Percentiles rank a stretch among this genome's conserved stretches.
phyloP scores from a whole-genome alignment of 371 early-diverging fungal species.

The Blyttiomyces sp. region DNA sequence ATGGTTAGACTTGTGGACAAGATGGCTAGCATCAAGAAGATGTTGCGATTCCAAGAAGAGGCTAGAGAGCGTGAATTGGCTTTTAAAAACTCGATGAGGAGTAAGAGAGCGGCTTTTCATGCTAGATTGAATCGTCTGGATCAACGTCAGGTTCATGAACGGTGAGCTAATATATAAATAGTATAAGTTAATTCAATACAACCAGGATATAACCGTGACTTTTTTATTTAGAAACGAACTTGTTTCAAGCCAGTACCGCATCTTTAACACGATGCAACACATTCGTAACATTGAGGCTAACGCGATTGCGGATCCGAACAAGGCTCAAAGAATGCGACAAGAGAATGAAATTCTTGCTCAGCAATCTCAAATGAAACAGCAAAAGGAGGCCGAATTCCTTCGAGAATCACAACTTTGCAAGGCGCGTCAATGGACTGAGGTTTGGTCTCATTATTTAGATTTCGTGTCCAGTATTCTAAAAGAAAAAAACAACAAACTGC shows the following conservation, averaged over 20 bases:
- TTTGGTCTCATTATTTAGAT: neutral
- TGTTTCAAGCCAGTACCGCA: constrained; percentile 10
- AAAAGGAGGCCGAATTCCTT: too few relatives aligned
- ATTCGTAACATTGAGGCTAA: constrained; percentile 20
- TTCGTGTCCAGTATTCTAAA: neutral
- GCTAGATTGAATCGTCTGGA: constrained; percentile 16
- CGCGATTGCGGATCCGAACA: constrained; percentile 10
- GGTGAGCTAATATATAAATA: neutral
- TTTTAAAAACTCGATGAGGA: constrained; percentile 11
- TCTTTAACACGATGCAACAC: constrained; percentile 13
- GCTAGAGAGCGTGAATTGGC: constrained; percentile 11
- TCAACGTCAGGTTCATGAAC: constrained; percentile 19
- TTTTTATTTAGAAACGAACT: constrained; percentile 10
- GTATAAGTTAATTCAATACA: neutral
- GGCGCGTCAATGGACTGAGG: constrained; percentile 19
- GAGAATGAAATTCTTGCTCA: constrained; percentile 21
- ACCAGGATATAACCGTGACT: neutral
- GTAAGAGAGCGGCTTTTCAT: constrained; percentile 21
- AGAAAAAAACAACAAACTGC: neutral
- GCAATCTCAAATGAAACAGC: constrained; percentile 18
- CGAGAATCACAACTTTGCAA: constrained; percentile 23
- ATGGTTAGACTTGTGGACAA: constrained; percentile 15
- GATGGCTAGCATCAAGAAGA: constrained; percentile 11
- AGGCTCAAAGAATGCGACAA: constrained; percentile 10
- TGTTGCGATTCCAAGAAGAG: constrained; percentile 26